Percentiles rank a stretch among this genome's conserved stretches.
Evolutionary conservation across 163 green algal species (phyloP).

Genomic region (Chlorella variabilis): DNA sequence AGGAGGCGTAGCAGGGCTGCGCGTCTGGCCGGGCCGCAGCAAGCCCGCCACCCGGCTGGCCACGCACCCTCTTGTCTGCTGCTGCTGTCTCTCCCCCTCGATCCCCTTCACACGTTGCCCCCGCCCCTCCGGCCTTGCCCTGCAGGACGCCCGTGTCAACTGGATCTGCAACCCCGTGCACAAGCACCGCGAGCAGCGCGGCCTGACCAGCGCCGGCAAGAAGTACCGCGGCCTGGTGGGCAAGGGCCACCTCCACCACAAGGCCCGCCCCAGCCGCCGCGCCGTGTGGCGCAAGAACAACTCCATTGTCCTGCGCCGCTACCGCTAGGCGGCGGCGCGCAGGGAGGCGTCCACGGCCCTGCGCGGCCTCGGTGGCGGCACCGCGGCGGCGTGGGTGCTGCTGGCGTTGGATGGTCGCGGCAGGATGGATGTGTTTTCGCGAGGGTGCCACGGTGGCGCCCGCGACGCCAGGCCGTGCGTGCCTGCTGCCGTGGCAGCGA

Average conservation of each 20-base stretch:
- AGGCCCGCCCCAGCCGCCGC: constrained; percentile 87
- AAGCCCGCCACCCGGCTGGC: too few relatives aligned
- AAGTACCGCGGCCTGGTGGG: constrained; percentile 92
- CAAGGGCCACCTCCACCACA: constrained; percentile 93
- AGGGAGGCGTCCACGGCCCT: neutral
- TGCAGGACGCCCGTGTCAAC: constrained; percentile 96
- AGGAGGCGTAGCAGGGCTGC: too few relatives aligned
- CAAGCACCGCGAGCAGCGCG: constrained; percentile 99
- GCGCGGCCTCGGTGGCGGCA: neutral
- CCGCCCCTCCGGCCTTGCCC: too few relatives aligned
- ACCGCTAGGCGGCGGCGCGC: constrained; percentile 64
- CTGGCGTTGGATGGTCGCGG: too few relatives aligned
- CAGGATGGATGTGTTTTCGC: neutral
- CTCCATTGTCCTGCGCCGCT: constrained; percentile 78
- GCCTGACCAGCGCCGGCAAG: constrained; percentile 94
- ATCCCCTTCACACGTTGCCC: too few relatives aligned
- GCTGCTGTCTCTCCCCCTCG: too few relatives aligned
- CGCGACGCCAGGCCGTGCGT: too few relatives aligned
- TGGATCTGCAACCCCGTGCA: constrained; percentile 98
- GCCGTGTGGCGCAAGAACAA: constrained; percentile 96
- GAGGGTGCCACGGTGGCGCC: too few relatives aligned
- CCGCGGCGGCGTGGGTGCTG: too few relatives aligned
- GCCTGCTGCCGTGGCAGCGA: neutral
- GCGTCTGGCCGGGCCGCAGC: too few relatives aligned
- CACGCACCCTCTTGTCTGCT: too few relatives aligned